These are phyloP conservation scores for Cladosporium sphaerospermum DNA, from an alignment of 2,329 filamentous ascomycete species.

Conservation along the genomic window DNA sequence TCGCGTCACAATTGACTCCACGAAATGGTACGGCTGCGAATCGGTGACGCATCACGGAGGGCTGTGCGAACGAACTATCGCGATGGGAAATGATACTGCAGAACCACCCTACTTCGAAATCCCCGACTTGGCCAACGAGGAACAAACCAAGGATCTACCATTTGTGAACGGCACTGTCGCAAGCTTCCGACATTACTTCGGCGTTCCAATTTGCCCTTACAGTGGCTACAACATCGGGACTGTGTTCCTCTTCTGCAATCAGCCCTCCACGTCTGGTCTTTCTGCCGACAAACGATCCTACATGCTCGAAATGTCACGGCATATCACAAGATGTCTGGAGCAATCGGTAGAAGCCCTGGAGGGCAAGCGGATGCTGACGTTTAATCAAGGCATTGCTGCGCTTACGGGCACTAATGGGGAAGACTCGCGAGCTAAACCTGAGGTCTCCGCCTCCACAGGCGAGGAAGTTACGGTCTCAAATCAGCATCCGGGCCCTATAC, in stretches of 20 bases:
- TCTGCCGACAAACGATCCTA: too few species aligned
- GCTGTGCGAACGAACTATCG: conserved; percentile 11
- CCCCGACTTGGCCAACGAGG: neutral
- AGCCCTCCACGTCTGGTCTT: neutral
- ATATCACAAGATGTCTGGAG: too few species aligned
- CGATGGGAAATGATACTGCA: neutral
- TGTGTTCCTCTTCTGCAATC: conserved; percentile 7
- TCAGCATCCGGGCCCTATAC: too few species aligned
- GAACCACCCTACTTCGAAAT: conserved; percentile 1
- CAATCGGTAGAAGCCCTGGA: too few species aligned
- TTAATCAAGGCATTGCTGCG: too few species aligned
- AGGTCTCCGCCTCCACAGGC: too few species aligned
- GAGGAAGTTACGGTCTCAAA: too few species aligned
- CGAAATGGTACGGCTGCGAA: conserved; percentile 14
- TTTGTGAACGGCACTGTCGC: conserved; percentile 11
- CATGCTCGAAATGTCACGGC: too few species aligned
- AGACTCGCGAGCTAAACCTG: too few species aligned
- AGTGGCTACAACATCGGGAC: conserved; percentile 45
- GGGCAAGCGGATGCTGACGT: too few species aligned
- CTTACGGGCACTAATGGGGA: too few species aligned
- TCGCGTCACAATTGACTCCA: neutral
- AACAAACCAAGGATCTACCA: conserved; percentile 7
- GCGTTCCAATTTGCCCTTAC: conserved; percentile 53
- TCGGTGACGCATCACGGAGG: conserved; percentile 7
- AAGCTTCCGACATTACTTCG: conserved; percentile 41